Evolutionary conservation across 495 filamentous ascomycete genomes (phyloP), one percentile per base, ranked within the genome.

Genomic region (Friedmanniomyces simplex): DNA sequence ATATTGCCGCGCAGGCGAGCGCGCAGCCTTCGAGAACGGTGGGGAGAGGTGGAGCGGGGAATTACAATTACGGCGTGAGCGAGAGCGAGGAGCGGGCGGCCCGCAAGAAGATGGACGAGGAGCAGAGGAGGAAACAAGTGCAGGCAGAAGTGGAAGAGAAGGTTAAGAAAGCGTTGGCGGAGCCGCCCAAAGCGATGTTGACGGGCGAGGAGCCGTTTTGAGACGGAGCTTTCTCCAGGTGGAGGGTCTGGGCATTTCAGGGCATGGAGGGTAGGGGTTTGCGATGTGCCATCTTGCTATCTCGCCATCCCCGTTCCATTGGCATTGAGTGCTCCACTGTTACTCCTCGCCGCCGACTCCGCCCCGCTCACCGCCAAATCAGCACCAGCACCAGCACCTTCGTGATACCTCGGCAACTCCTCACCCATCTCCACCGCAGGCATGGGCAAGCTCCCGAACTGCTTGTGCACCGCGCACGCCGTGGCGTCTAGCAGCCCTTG

Each of bases 41-140:
- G 21, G 81, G 82, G 0, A 68, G 82, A 24, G 82, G 82, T 18
- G 82, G 82, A 21, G 78, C 79, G 6, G 82, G 82, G 13, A 84
- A 84, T 66, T 83, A 63, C 46, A 42, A 54, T 10, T 69, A 64
- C n/a, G 60, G 63, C 20, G 63, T 64, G 46, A 61, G 55, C 54
- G 62, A 54, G 58, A 54, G 32, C 50, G 60, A 52, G 37, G 62
- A 67, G 34, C 58, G 37, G 5, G 66, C 67, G 32, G 34, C 55
- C 51, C 64, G 65, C 50, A 55, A 70, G 60, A 49, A 61, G 53
- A 60, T 67, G 63, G 54, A 68, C 60, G 59, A 64, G 56, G 71
- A 73, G 58, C 65, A 67, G 56, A 52, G 71, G 41, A 61, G 69
- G 59, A 54, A 67, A 55, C 63, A 66, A 67, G 69, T 79, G 48